Percentiles rank a stretch among this genome's conserved stretches.
These are phyloP conservation scores for Meyerozyma smithsonii DNA, from an alignment of 1,139 yeast species.

Conservation along the genomic window DNA sequence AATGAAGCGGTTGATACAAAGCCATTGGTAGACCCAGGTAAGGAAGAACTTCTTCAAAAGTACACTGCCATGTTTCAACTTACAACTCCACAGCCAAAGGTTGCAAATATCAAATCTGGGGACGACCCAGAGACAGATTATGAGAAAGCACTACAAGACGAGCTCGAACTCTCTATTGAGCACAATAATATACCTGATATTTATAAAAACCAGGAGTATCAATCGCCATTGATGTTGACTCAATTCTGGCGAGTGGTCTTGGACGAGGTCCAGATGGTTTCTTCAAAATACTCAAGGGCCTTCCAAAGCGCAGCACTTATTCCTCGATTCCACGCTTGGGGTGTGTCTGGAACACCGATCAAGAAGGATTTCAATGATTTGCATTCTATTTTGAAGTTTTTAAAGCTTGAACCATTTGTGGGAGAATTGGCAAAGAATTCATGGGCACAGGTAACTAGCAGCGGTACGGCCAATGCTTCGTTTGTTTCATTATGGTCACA, in stretches of 20 bases:
- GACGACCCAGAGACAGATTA: slow-evolving; percentile 29
- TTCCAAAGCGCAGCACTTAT: slow-evolving; percentile 76
- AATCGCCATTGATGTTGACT: slow-evolving; percentile 77
- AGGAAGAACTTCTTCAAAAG: slow-evolving; percentile 8
- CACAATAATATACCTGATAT: slow-evolving; percentile 26
- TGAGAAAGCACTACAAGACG: slow-evolving; percentile 35
- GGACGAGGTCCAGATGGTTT: slow-evolving; percentile 94
- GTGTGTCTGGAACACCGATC: slow-evolving; percentile 93
- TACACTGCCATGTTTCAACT: slow-evolving; percentile 28
- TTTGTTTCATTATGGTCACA: slow-evolving; percentile 44
- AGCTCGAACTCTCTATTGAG: slow-evolving; percentile 27
- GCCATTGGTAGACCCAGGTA: not conserved
- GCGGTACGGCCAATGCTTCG: slow-evolving; percentile 21
- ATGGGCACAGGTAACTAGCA: slow-evolving; percentile 28
- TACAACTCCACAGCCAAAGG: slow-evolving; percentile 23
- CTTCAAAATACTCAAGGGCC: slow-evolving; percentile 66
- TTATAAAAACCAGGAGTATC: slow-evolving; percentile 42
- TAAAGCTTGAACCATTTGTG: slow-evolving; percentile 61
- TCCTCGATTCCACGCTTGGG: slow-evolving; percentile 91
- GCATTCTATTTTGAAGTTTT: slow-evolving; percentile 63
- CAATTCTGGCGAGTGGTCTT: slow-evolving; percentile 87
- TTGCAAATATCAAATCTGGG: slow-evolving; percentile 22
- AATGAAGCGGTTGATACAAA: slow-evolving; percentile 10
- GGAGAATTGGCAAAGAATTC: slow-evolving; percentile 33
- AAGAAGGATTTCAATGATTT: slow-evolving; percentile 62